Conservation (phyloP, 106 monocot genomes). For the Posidonia australis region DNA sequence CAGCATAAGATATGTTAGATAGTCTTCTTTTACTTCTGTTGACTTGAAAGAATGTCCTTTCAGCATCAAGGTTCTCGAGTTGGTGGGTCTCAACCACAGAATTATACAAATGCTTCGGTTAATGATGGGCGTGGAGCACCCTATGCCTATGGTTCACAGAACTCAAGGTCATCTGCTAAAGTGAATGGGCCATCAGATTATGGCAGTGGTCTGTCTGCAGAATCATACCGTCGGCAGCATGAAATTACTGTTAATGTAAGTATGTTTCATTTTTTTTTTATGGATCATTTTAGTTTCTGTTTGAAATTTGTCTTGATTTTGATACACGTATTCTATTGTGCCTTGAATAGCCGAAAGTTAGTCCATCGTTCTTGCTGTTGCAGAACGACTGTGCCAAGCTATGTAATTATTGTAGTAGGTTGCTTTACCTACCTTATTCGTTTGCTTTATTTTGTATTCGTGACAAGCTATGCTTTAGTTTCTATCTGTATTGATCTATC, state of each 20-base stretch:
- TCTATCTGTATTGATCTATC: no score
- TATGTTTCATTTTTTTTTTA: neutral
- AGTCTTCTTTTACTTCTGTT: neutral
- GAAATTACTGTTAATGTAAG: constrained; percentile 67
- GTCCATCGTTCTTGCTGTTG: no score
- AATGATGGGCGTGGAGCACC: constrained; percentile 1
- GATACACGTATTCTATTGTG: no score
- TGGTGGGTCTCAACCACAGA: neutral
- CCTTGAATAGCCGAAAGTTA: no score
- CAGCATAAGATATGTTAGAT: neutral
- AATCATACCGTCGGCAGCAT: constrained; percentile 64
- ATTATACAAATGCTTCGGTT: neutral
- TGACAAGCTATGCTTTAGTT: no score
- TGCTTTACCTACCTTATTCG: no score
- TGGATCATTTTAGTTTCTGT: no score
- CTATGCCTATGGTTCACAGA: constrained; percentile 9
- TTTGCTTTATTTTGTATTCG: no score
- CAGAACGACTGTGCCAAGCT: no score
- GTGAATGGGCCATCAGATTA: constrained; percentile 12
- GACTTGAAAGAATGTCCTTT: neutral
- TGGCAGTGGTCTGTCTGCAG: constrained; percentile 26
- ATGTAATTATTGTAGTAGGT: no score
- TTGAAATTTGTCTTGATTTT: no score
- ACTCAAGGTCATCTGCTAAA: constrained; percentile 19
- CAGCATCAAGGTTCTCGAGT: neutral